phyloP scores from a whole-genome alignment of 2,329 filamentous ascomycete genomes.

The Coleophoma cylindrospora region DNA sequence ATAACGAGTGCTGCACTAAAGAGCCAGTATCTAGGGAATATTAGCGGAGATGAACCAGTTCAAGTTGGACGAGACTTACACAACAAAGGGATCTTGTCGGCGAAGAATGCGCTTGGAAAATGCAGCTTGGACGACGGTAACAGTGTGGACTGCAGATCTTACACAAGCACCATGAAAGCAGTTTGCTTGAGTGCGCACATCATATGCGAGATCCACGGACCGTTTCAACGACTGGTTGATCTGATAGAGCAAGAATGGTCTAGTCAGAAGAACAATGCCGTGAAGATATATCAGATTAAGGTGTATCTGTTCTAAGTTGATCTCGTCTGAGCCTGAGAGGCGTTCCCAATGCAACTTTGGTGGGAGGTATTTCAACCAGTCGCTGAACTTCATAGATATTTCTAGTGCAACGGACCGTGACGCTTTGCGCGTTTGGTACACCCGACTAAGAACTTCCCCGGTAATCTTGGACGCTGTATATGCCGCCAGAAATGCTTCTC shows the following conservation, averaged over 20 bases:
- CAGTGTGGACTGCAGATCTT: slow-evolving; percentile 40
- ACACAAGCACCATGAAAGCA: slow-evolving; percentile 43
- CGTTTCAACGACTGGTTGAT: slow-evolving; percentile 2
- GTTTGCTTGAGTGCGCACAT: slow-evolving; percentile 24
- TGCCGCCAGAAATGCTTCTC: background rate
- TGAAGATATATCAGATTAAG: slow-evolving; percentile 57
- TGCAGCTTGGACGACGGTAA: slow-evolving; percentile 39
- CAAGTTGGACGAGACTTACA: slow-evolving; percentile 35
- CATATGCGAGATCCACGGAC: slow-evolving; percentile 1
- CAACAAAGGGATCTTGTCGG: slow-evolving; percentile 46
- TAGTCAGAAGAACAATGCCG: slow-evolving; percentile 55
- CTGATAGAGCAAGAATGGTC: slow-evolving; percentile 51
- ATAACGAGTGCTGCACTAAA: slow-evolving; percentile 48
- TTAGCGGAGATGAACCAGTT: background rate
- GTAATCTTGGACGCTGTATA: slow-evolving; percentile 8
- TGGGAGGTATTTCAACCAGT: slow-evolving; percentile 43
- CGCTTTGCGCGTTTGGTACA: slow-evolving; percentile 41
- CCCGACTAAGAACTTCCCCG: slow-evolving; percentile 7
- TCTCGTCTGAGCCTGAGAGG: slow-evolving; percentile 33
- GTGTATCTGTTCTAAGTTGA: slow-evolving; percentile 54
- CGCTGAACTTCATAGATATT: slow-evolving; percentile 46
- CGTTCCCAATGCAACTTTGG: slow-evolving; percentile 42
- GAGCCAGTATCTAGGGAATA: slow-evolving; percentile 41
- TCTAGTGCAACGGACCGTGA: slow-evolving; percentile 41
- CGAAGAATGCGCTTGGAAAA: slow-evolving; percentile 40